Base-by-base conservation (phyloP, 352 stramenopile genomes). In the Phytophthora idaei region DNA sequence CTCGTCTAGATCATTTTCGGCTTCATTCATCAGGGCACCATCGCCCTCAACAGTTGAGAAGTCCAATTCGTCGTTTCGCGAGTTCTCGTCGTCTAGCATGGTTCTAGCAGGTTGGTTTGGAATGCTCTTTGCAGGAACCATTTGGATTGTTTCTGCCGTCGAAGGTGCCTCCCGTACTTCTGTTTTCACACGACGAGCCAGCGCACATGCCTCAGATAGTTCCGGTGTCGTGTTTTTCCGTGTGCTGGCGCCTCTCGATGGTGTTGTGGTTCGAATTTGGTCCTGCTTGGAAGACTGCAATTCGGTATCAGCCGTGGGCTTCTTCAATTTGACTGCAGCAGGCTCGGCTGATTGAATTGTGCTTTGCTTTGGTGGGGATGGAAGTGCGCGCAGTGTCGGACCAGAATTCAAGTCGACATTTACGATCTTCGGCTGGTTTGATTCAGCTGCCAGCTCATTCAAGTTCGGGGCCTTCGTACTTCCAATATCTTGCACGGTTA, bases 151-250 rank as follows among this genome's bases (percentile, higher is more conserved):
- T 27, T 27, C 12, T 49, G 29, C 37, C 34, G 25, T 41, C 15
- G 36, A 37, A 11, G 44, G 28, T 50, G 36, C 10, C 28, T 69
- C 49, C 10, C 3, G 21, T 14, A 59, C 49, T 61, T 67, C 31
- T 6, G 36, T 27, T 17, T 61, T 58, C 46, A 70, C 67, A 50
- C 49, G 48, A 47, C 61, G 61, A 9, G 61, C 67, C 36, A 70
- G 53, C 14, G 55, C 54, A 56, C 50, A 74, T 7, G 49, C 61
- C 41, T 74, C 67, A 6, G 32, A 25, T 37, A 74, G 51, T 57
- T 63, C 61, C 14, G 42, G 32, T 14, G 21, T 54, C 9, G 44
- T 52, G 34, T 42, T 64, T n/a, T 45, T 39, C 17, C 7, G 45
- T 36, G 14, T 29, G 14, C 42, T 15, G 31, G 21, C 17, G 5